These are phyloP conservation scores for Neophaeococcomyces mojaviensis DNA, from an alignment of 2,329 filamentous ascomycete genomes.

Conservation along the genomic window DNA sequence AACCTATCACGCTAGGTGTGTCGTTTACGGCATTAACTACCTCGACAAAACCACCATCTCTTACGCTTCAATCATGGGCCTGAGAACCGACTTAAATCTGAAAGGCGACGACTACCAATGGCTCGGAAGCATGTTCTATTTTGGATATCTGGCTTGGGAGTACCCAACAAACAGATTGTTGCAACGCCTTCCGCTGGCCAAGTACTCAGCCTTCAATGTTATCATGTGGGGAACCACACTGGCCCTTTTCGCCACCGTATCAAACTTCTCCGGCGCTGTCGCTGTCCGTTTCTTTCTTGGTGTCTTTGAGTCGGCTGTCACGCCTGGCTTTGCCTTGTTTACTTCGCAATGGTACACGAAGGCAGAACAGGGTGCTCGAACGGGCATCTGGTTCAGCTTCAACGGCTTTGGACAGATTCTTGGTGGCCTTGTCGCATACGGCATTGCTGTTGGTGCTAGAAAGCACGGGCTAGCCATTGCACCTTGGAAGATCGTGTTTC, in stretches of 20 bases:
- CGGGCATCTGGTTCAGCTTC: conserved; percentile 62
- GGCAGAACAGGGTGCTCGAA: conserved; percentile 56
- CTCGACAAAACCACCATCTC: conserved; percentile 47
- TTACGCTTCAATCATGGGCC: conserved; percentile 49
- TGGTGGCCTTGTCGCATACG: conserved; percentile 56
- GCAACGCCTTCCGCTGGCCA: conserved; percentile 57
- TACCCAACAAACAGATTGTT: conserved; percentile 60
- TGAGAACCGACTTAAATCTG: conserved; percentile 40
- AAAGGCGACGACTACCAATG: conserved; percentile 43
- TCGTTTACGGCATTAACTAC: conserved; percentile 35
- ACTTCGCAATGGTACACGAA: conserved; percentile 68
- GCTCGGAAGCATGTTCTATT: conserved; percentile 43
- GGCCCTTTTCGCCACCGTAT: conserved; percentile 55
- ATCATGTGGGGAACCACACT: conserved; percentile 57
- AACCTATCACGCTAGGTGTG: background rate
- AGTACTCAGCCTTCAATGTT: conserved; percentile 59
- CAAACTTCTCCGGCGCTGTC: conserved; percentile 54
- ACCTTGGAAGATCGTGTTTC: conserved; percentile 59
- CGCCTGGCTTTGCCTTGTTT: conserved; percentile 60
- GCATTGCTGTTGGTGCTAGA: conserved; percentile 50
- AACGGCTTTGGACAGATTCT: conserved; percentile 59
- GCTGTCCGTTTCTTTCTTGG: conserved; percentile 62
- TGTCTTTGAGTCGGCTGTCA: conserved; percentile 61
- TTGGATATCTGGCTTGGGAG: conserved; percentile 51
- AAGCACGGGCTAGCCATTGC: conserved; percentile 51